Evolutionary conservation across 2,329 filamentous ascomycete genomes (phyloP), one percentile per base, ranked within the genome.

Genomic region (Microsporum ferrugineum): DNA sequence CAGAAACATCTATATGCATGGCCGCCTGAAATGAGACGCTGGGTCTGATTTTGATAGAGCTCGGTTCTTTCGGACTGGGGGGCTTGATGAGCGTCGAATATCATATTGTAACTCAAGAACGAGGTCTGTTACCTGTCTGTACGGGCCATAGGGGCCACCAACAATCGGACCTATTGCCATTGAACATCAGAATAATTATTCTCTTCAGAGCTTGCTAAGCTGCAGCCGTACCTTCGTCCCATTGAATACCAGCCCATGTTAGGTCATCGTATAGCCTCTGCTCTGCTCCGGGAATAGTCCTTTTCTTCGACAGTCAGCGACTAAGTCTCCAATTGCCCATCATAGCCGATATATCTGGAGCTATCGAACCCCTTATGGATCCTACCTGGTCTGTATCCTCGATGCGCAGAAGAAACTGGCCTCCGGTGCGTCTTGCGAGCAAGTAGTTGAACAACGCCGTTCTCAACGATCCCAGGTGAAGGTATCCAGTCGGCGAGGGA

Each of bases 401-500:
- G 65, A 99, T 85, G 7, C 94, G 85, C 57, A 99, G 77, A 8
- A 99, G 76, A 69, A 99, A 99, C 71, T 95, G 88, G 5, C 94
- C 94, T 3, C 88, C 86, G 0, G 94, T 96, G 2, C 87, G 84
- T 69, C 86, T 88, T 0, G 94, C 91, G n/a, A 95, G 80, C 3
- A 99, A 78, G 67, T 92, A 96, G 70, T 96, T 97, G 78, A 91
- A 97, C n/a, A 99, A 76, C 0, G 95, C 95, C 0, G 94, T 99
- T 62, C 94, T 82, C 39, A 99, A 75, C 0, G 91, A 96, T 2
- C 94, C 94, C 10, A 99, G 79, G 74, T 99, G 94, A 29, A 99
- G 80, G 68, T 92, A 91, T 1, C 94, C 94, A 0, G 94, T 99
- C 0, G 94, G 94, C 1, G 94, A 97, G 0, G 94, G 94, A 0